A percentile compares a stretch with the other conserved stretches of the same genome.
Evolutionary conservation across 129 eudicot species (phyloP).

Genomic region (Dittrichia graveolens): DNA sequence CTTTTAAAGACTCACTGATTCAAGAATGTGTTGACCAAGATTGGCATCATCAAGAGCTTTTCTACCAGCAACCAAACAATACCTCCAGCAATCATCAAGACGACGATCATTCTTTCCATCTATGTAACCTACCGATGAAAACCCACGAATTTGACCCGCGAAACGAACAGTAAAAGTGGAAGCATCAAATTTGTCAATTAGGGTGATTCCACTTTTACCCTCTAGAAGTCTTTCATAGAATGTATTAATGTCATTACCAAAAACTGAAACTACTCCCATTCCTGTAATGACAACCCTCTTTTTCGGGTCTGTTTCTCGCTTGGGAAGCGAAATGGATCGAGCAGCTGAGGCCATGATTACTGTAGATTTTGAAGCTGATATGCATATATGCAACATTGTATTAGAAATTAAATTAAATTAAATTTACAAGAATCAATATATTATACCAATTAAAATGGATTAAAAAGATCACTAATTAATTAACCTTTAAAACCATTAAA

Average conservation of each 20-base stretch:
- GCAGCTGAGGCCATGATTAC: constrained; percentile 44
- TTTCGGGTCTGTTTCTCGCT: constrained; percentile 67
- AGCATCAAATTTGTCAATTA: constrained; percentile 59
- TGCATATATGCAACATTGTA: not conserved
- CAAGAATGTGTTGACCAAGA: constrained; percentile 60
- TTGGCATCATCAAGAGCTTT: constrained; percentile 64
- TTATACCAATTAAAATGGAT: not conserved
- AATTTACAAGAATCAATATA: not conserved
- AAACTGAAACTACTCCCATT: constrained; percentile 75
- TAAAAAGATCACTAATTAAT: not conserved
- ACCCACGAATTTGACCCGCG: constrained; percentile 69
- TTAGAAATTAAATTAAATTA: not conserved
- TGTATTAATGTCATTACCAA: constrained; percentile 53
- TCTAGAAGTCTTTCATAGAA: constrained; percentile 58
- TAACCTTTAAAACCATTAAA: constrained; percentile 44
- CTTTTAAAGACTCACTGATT: constrained; percentile 41
- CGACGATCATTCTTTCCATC: constrained; percentile 72
- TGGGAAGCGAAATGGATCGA: constrained; percentile 53
- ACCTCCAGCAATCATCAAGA: constrained; percentile 69
- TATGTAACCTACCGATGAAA: constrained; percentile 64
- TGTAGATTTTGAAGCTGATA: constrained; percentile 45
- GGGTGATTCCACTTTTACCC: constrained; percentile 60
- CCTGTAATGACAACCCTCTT: constrained; percentile 68
- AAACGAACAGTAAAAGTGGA: constrained; percentile 56
- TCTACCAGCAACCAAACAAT: constrained; percentile 77